These are phyloP conservation scores for Penicillium sclerotigenum DNA, from an alignment of 2,329 filamentous ascomycete genomes.

Conservation along the genomic window DNA sequence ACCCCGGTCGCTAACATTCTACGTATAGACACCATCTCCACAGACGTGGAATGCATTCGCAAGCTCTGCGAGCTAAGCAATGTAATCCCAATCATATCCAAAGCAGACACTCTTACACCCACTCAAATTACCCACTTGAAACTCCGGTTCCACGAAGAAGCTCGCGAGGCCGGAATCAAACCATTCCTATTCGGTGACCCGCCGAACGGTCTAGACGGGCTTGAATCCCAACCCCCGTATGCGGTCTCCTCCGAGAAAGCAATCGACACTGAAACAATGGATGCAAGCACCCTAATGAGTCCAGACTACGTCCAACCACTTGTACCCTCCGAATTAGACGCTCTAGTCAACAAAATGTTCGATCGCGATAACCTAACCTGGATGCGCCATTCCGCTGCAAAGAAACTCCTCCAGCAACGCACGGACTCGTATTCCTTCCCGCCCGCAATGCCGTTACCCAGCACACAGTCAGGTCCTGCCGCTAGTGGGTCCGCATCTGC, in stretches of 20 bases:
- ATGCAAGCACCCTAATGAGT: conserved; percentile 89
- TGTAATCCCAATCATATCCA: conserved; percentile 76
- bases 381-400: conserved; percentile 76
- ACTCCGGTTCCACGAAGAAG: conserved; percentile 41
- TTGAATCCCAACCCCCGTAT: conserved; percentile 55
- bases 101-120: conserved; percentile 65
- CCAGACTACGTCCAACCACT: conserved; percentile 84
- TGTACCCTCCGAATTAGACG: conserved; percentile 67
- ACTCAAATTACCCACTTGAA: conserved; percentile 61
- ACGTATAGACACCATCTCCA: conserved; percentile 52
- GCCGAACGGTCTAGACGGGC: conserved; percentile 20
- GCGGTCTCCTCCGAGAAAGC: conserved; percentile 72
- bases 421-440: conserved; percentile 30
- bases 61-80: conserved; percentile 72
- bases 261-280: conserved; percentile 77
- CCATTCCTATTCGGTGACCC: conserved; percentile 64
- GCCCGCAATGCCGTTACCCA: conserved; percentile 13
- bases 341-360: conserved; percentile 71
- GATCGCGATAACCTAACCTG: conserved; percentile 73
- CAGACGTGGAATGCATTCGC: conserved; percentile 69
- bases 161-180: conserved; percentile 51
- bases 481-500: not conserved
- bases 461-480: conserved; percentile 12
- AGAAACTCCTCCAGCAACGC: conserved; percentile 75
- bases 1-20: not conserved